Evolutionary conservation across 139 green algal genomes (phyloP), one percentile per base, ranked within the genome.

Genomic region (Chloropicon primus): DNA sequence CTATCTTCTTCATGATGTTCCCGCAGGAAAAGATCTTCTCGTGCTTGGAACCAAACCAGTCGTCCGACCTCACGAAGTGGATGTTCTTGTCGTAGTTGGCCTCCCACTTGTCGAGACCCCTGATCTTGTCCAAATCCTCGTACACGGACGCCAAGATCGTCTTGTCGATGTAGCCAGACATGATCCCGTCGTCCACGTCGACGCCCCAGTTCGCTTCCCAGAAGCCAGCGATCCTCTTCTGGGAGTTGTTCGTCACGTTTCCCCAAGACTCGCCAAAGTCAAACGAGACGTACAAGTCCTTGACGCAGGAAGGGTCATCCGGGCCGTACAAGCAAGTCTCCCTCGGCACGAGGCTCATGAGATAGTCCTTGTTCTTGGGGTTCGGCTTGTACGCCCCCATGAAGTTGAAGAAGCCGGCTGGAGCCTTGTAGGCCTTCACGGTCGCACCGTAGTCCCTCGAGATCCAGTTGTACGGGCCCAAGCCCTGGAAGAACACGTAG

Each of bases 161-260:
- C 71, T 93, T 84, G 62, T 90, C 23, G 21, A 28, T 22, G 27
- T 72, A 26, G 2, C 3, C 22, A 23, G n/a, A 24, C 54, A 54
- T 27, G 76, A 78, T 10, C 75, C 17, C 21, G 41, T 28, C 79
- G 5, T 25, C 72, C 24, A 80, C 82, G 75, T 76, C 83, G 24
- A 81, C 82, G 29, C 87, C 94, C 94, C 94, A 98, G 79, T 97
- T 93, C 84, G 92, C 98, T 81, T 97, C 94, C 22, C 93, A 86
- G 77, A 98, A 96, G 71, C 84, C 84, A 0, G 88, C 80, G 25
- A 98, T 82, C 10, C 85, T 83, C 26, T 89, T 91, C 21, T 83
- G 72, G 1, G 89, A 86, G n/a, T 83, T 81, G 1, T 74, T 85
- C 2, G 92, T 96, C 53, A 97, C 77, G 84, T 97, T 97, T 22